These are phyloP conservation scores for Aspergillus viridinutans DNA, from an alignment of 2,329 filamentous ascomycete species.

Conservation along the genomic window DNA sequence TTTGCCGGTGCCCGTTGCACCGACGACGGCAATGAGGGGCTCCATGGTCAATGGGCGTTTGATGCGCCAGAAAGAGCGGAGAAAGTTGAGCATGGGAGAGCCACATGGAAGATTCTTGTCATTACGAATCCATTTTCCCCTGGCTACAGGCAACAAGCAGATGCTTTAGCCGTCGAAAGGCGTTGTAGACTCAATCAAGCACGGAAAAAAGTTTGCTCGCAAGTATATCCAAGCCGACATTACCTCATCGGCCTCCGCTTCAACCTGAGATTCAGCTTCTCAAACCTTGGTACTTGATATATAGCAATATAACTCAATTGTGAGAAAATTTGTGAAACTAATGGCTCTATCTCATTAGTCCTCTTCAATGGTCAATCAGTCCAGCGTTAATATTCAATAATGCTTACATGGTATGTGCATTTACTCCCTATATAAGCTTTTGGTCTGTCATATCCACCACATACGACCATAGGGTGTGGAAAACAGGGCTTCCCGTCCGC, in stretches of 20 bases:
- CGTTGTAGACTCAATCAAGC: neutral
- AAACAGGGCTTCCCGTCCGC: neutral
- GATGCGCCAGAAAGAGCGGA: slow-evolving; percentile 17
- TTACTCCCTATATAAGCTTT: too few species aligned
- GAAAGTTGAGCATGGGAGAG: slow-evolving; percentile 25
- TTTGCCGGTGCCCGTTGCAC: slow-evolving; percentile 90
- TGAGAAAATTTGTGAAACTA: neutral
- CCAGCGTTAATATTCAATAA: neutral
- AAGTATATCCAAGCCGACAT: neutral
- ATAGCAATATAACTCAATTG: neutral
- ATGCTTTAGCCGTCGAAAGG: neutral
- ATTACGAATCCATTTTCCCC: slow-evolving; percentile 5
- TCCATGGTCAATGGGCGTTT: slow-evolving; percentile 27
- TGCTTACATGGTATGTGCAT: too few species aligned
- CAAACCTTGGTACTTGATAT: neutral
- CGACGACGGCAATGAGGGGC: slow-evolving; percentile 76
- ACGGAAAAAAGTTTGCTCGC: neutral
- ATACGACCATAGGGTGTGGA: neutral
- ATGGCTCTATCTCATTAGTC: neutral
- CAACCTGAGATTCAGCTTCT: neutral
- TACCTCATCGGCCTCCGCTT: neutral
- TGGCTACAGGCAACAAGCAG: neutral
- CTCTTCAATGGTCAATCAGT: neutral
- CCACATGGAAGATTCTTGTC: slow-evolving; percentile 1
- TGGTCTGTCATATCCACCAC: neutral